Evolutionary conservation across 257 asterid species (phyloP).

Genomic region (Catharanthus roseus): DNA sequence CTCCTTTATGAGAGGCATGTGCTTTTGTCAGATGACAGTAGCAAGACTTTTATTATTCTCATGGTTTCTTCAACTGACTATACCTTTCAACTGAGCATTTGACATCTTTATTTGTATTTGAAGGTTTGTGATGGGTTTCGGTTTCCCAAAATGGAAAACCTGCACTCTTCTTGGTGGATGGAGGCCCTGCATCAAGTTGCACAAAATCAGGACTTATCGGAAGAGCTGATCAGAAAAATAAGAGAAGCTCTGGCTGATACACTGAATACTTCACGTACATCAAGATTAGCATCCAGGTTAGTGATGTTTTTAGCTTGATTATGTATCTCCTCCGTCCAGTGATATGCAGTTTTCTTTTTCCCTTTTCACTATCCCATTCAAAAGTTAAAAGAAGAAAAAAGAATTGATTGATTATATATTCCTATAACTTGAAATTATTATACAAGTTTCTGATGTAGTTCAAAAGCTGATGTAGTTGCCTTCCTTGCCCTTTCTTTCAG

Average conservation of each 20-base stretch:
- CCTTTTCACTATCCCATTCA: background rate
- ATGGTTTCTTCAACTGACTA: background rate
- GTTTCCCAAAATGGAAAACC: slow-evolving; percentile 45
- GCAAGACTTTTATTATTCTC: background rate
- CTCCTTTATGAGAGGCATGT: slow-evolving; percentile 9
- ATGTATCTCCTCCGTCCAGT: background rate
- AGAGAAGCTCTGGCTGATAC: slow-evolving; percentile 73
- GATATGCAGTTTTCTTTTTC: background rate
- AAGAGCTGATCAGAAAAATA: slow-evolving; percentile 57
- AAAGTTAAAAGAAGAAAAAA: background rate
- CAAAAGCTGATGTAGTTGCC: too few relatives aligned
- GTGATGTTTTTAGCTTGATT: slow-evolving; percentile 21
- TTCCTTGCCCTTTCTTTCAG: too few relatives aligned
- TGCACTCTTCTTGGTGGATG: slow-evolving; percentile 75
- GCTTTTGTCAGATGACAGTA: background rate
- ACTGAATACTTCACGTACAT: slow-evolving; percentile 41
- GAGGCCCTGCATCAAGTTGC: slow-evolving; percentile 77
- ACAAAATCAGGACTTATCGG: slow-evolving; percentile 64
- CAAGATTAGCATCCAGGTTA: slow-evolving; percentile 71
- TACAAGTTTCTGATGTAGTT: background rate
- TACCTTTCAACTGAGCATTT: background rate
- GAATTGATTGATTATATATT: too few relatives aligned
- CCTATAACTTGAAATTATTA: background rate
- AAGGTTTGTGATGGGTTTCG: slow-evolving; percentile 60
- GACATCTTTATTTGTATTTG: slow-evolving; percentile 11